Conservation (phyloP, 768 basidiomycete species). For the Tubosaeta sp. region DNA sequence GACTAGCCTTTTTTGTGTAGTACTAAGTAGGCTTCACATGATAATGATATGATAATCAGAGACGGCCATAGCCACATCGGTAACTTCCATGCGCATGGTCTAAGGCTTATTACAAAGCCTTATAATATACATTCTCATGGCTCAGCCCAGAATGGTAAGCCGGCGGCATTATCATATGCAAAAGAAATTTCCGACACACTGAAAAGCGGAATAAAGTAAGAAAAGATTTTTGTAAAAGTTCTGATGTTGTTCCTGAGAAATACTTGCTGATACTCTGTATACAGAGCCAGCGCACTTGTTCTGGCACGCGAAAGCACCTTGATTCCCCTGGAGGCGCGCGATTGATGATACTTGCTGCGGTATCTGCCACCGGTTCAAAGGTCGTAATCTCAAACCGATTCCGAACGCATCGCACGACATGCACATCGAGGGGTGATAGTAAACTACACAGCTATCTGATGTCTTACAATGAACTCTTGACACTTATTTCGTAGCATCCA, state of each 20-base stretch:
- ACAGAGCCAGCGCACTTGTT: background rate
- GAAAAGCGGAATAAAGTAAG: too few species aligned
- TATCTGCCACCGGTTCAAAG: background rate
- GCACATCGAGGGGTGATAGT: background rate
- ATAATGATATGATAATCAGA: too few species aligned
- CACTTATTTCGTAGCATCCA: constrained; percentile 34
- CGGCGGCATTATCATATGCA: too few species aligned
- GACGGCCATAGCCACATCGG: too few species aligned
- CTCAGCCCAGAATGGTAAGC: too few species aligned
- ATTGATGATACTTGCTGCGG: background rate
- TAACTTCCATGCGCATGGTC: too few species aligned
- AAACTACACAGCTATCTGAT: constrained; percentile 2
- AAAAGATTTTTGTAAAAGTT: too few species aligned
- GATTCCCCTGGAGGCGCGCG: background rate
- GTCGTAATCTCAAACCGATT: background rate
- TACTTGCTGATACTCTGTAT: background rate
- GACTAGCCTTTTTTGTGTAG: too few species aligned
- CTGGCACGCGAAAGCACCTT: background rate
- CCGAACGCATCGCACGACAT: background rate
- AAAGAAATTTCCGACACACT: too few species aligned
- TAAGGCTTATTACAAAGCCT: too few species aligned
- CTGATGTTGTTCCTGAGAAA: background rate
- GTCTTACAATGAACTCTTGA: background rate
- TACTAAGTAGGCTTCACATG: too few species aligned
- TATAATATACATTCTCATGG: too few species aligned